Base-by-base conservation (phyloP, 441 rosid genomes). In the Adansonia grandidieri region DNA sequence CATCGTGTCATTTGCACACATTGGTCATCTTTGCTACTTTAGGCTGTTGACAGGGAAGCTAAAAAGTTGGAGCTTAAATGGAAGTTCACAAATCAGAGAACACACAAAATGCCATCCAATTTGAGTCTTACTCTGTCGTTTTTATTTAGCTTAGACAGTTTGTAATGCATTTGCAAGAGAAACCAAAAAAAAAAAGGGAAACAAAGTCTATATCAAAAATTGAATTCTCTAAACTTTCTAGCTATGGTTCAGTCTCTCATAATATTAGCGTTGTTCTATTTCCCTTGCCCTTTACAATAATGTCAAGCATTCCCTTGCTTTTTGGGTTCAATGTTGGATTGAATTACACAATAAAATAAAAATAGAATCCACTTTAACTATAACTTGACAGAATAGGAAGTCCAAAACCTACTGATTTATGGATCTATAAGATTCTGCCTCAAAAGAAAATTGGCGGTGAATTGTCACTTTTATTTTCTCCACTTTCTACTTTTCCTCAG, bases 101-200 rank as follows among this genome's bases (percentile, higher is more conserved):
- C 10, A 72, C 63, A 72, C 50, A 37, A 22, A 71, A 56, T 40
- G 53, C 64, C 28, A 17, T 56, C 76, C 51, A 56, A 37, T 56
- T 72, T 37, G 64, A 72, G 61, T 42, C 60, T 48, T 47, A 15
- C 37, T 57, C 32, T 54, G 48, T 70, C 61, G 3, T 11, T 67
- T 75, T 32, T 24, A 15, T 67, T 73, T 73, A 67, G 78, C 15
- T 67, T 61, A 67, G 80, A 42, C 69, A 79, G 80, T 67, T 60
- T 73, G 68, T 56, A 76, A 47, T 60, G 80, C 19, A 58, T 66
- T 76, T 76, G 57, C 65, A 42, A 58, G 44, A 32, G 58, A 9
- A 37, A 6, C 64, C 65, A 42, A 58, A 9, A 37, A 58, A 9
- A n/a, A 17, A 15, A 14, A 53, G 28, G 9, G 57, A 28, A 66